A percentile compares a stretch with the other conserved stretches of the same genome.
Evolutionary conservation across 1,284 basidiomycete genomes (phyloP).

Genomic region (Moniliella sp.): DNA sequence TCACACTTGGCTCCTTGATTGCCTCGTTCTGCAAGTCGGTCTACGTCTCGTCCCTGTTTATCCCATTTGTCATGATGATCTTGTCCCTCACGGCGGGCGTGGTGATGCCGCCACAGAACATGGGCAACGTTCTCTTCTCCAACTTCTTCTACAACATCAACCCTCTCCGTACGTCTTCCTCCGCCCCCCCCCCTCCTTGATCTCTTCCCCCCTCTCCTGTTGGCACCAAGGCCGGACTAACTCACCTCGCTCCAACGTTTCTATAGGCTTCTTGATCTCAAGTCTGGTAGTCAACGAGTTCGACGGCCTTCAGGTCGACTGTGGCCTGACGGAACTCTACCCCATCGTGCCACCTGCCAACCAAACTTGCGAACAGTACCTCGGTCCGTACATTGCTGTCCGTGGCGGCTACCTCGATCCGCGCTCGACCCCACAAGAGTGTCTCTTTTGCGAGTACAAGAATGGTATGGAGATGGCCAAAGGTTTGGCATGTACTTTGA

Average conservation of each 20-base stretch:
- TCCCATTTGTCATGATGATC: slow-evolving; percentile 47
- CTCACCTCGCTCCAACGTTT: too few species aligned
- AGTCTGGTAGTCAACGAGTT: slow-evolving; percentile 34
- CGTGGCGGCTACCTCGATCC: slow-evolving; percentile 12
- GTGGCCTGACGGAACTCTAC: slow-evolving; percentile 34
- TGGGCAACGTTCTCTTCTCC: slow-evolving; percentile 47
- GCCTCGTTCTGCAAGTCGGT: slow-evolving; percentile 38
- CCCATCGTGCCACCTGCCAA: slow-evolving; percentile 33
- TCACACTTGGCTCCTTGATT: slow-evolving; percentile 18
- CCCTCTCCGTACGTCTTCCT: slow-evolving; percentile 42
- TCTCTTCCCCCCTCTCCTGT: slow-evolving; percentile 10
- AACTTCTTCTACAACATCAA: slow-evolving; percentile 45
- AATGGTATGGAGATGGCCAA: slow-evolving; percentile 45
- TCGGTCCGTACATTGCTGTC: slow-evolving; percentile 24
- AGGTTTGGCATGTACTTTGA: slow-evolving; percentile 54
- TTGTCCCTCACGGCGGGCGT: slow-evolving; percentile 40
- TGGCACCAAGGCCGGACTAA: too few species aligned
- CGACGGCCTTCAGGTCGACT: slow-evolving; percentile 33
- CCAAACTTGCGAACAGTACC: slow-evolving; percentile 35
- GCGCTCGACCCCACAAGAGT: slow-evolving; percentile 30
- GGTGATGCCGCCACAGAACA: slow-evolving; percentile 46
- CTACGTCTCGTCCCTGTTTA: slow-evolving; percentile 55
- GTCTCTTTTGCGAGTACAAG: slow-evolving; percentile 37
- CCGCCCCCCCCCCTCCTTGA: slow-evolving; percentile 16
- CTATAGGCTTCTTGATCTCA: slow-evolving; percentile 41